Conservation (phyloP, 192 early-diverging fungal genomes). For the Linnemannia exigua region DNA sequence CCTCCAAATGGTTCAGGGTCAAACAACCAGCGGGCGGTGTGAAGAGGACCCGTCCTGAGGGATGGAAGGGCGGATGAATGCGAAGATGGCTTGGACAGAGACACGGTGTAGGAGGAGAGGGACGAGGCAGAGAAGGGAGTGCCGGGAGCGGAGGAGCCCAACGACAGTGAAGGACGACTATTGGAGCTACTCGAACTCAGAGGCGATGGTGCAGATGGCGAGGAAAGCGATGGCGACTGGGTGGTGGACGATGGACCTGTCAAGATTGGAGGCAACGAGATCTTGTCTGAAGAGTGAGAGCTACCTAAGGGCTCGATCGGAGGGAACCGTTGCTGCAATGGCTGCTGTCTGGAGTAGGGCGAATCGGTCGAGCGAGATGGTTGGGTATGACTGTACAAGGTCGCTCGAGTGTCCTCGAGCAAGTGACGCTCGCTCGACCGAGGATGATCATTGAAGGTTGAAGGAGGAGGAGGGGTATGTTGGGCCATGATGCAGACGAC, state of each 20-base stretch:
- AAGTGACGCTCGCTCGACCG: constrained; percentile 20
- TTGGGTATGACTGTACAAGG: constrained; percentile 15
- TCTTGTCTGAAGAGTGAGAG: constrained; percentile 14
- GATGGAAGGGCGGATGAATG: constrained; percentile 39
- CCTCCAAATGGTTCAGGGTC: constrained; percentile 47
- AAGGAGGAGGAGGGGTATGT: constrained; percentile 13
- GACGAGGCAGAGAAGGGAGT: constrained; percentile 15
- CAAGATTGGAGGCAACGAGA: constrained; percentile 47
- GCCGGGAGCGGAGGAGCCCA: constrained; percentile 13
- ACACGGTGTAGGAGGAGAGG: constrained; percentile 27
- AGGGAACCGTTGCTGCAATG: constrained; percentile 6
- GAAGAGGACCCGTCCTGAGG: constrained; percentile 44
- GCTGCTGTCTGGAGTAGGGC: constrained; percentile 10
- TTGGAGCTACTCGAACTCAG: constrained; percentile 25
- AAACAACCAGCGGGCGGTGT: constrained; percentile 44
- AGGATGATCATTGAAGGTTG: constrained; percentile 13
- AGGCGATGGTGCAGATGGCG: constrained; percentile 28
- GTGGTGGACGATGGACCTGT: constrained; percentile 7
- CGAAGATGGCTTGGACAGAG: constrained; percentile 31
- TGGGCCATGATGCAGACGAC: constrained; percentile 62
- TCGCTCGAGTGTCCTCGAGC: constrained; percentile 26
- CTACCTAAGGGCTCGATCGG: neutral
- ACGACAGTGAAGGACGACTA: neutral
- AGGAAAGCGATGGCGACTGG: constrained; percentile 19
- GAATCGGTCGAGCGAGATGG: neutral